Evolutionary conservation across 257 asterid genomes (phyloP).

Genomic region (Solanum pinnatisectum): DNA sequence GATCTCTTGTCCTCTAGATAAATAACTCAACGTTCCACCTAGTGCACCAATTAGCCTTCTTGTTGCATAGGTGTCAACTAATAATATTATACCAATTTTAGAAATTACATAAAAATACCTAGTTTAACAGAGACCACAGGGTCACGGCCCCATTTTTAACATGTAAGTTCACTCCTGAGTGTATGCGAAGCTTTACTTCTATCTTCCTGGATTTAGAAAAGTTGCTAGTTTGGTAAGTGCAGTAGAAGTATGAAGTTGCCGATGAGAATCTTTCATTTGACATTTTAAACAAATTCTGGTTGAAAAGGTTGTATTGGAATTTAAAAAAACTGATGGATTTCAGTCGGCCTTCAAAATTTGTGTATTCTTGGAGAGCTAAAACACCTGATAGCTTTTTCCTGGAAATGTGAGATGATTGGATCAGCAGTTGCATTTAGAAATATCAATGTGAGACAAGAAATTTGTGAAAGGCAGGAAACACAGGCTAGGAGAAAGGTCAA

Average conservation of each 20-base stretch:
- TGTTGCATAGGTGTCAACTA: background rate
- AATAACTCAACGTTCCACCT: background rate
- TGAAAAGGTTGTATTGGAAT: background rate
- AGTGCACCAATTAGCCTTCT: background rate
- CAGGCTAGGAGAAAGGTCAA: background rate
- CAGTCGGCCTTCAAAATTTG: background rate
- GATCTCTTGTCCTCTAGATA: background rate
- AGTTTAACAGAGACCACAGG: background rate
- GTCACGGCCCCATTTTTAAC: background rate
- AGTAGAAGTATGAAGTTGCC: background rate
- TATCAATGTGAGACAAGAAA: background rate
- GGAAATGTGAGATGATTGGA: background rate
- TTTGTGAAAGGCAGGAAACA: background rate
- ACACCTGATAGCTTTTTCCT: background rate
- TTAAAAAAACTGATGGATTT: background rate
- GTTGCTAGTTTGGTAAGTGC: background rate
- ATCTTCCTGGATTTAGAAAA: background rate
- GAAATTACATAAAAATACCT: background rate
- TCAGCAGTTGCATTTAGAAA: background rate
- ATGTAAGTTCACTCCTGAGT: background rate
- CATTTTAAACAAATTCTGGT: background rate
- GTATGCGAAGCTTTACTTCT: background rate
- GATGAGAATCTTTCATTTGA: background rate
- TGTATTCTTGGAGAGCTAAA: background rate
- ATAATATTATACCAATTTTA: background rate